Evolutionary conservation across 495 filamentous ascomycete species (phyloP).

Genomic region (Neurospora sp.): DNA sequence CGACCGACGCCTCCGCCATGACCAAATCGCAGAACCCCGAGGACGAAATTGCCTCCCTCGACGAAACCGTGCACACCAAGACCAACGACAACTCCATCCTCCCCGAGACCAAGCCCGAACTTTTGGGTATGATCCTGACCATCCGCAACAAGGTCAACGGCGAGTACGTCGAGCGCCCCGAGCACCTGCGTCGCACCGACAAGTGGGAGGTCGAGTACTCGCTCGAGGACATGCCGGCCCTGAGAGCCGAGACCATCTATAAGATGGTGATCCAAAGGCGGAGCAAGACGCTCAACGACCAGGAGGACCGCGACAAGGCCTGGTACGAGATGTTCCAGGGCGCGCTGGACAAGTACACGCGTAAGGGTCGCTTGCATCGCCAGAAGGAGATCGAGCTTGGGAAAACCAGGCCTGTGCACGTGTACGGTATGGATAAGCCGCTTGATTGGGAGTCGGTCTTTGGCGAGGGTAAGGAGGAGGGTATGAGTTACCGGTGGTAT

Average conservation of each 20-base stretch:
- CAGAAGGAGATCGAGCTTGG: slow-evolving; percentile 8
- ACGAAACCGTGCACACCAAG: slow-evolving; percentile 5
- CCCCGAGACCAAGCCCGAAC: slow-evolving; percentile 7
- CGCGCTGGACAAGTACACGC: slow-evolving; percentile 17
- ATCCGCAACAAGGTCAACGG: slow-evolving; percentile 67
- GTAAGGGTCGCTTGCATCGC: slow-evolving; percentile 18
- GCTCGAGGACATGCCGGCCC: slow-evolving; percentile 42
- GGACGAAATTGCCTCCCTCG: not conserved
- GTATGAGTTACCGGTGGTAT: not conserved
- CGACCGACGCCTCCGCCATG: not conserved
- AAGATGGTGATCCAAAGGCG: slow-evolving; percentile 41
- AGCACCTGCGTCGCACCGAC: slow-evolving; percentile 37
- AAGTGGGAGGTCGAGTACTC: slow-evolving; percentile 72
- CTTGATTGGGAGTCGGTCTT: slow-evolving; percentile 22
- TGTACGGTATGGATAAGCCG: slow-evolving; percentile 19
- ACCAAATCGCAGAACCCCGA: not conserved
- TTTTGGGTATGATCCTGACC: slow-evolving; percentile 59
- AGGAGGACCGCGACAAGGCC: slow-evolving; percentile 27
- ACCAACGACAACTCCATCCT: slow-evolving; percentile 1
- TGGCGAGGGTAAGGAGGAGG: not conserved
- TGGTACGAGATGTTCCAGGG: slow-evolving; percentile 30
- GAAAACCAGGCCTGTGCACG: slow-evolving; percentile 17
- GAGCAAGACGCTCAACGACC: slow-evolving; percentile 22
- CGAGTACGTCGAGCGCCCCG: slow-evolving; percentile 49
- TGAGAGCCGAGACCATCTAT: slow-evolving; percentile 40